Evolutionary conservation across 129 eudicot genomes (phyloP).

Genomic region (Pittosporum tobira): DNA sequence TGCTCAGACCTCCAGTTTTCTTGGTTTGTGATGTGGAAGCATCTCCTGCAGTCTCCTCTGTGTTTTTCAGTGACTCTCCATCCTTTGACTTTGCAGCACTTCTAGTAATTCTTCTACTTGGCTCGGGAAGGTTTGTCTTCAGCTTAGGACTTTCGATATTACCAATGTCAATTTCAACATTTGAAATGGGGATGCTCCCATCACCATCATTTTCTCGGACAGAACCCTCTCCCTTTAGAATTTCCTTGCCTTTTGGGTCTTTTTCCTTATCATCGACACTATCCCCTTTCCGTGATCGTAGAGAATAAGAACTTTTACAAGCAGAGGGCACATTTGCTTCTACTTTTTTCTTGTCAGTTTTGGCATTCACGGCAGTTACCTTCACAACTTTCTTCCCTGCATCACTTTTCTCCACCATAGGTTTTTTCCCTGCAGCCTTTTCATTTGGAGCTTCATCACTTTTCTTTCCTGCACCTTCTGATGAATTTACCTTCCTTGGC

Average conservation of each 20-base stretch:
- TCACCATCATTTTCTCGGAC: conserved; percentile 1
- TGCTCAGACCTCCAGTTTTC: background rate
- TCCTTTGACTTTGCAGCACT: background rate
- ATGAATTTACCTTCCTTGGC: background rate
- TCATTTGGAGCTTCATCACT: background rate
- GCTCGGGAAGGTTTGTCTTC: background rate
- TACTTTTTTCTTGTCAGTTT: background rate
- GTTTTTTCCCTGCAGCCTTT: background rate
- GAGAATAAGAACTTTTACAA: background rate
- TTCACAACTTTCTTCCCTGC: background rate
- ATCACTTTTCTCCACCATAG: no score
- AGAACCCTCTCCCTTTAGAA: background rate
- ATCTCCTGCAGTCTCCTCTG: background rate
- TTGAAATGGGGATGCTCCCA: background rate
- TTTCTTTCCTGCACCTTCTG: conserved; percentile 1
- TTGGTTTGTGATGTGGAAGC: background rate
- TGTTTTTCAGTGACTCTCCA: no score
- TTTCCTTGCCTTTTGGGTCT: conserved; percentile 4
- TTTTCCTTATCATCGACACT: background rate
- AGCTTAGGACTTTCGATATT: background rate
- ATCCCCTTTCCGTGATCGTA: no score
- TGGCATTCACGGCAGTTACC: background rate
- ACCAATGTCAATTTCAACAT: no score
- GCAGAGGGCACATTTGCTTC: background rate
- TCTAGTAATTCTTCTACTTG: background rate